phyloP scores from a whole-genome alignment of 2,329 filamentous ascomycete genomes.

The Fusarium buharicum region DNA sequence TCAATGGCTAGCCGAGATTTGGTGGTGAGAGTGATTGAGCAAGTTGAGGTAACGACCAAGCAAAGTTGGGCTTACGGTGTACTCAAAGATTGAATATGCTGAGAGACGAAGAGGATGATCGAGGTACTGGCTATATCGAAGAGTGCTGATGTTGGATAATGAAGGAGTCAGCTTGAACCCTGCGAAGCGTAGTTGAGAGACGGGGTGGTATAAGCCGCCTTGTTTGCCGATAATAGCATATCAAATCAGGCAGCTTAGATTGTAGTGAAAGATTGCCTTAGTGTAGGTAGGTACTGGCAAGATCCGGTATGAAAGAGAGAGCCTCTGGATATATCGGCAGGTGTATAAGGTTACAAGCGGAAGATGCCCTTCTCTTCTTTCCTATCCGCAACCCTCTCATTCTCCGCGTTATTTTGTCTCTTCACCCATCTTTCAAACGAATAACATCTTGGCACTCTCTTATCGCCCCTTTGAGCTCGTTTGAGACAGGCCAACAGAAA shows the following conservation, averaged over 20 bases:
- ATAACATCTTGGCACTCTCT: not conserved
- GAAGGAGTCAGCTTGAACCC: slow-evolving; percentile 8
- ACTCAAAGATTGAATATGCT: not conserved
- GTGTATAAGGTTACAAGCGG: not conserved
- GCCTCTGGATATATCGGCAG: not conserved
- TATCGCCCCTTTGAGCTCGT: not conserved
- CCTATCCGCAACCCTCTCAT: not conserved
- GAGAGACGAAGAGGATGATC: not conserved
- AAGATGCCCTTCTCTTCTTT: not conserved
- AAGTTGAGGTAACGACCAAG: slow-evolving; percentile 18
- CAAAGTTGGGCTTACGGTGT: not conserved
- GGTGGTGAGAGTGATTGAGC: slow-evolving; percentile 34
- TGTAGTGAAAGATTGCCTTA: not conserved
- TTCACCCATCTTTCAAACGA: no score
- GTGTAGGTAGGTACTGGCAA: no score
- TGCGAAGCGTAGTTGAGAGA: not conserved
- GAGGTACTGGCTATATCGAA: not conserved
- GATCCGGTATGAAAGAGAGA: not conserved
- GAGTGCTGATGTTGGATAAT: slow-evolving; percentile 13
- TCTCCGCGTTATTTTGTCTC: slow-evolving; percentile 16
- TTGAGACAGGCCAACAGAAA: slow-evolving; percentile 13
- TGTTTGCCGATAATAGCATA: not conserved
- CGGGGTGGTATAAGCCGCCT: slow-evolving; percentile 11
- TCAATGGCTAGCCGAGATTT: not conserved
- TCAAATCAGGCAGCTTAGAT: slow-evolving; percentile 2